Evolutionary conservation across 2,329 filamentous ascomycete species (phyloP).

Genomic region (Nothophaeocryptopus gaeumannii): DNA sequence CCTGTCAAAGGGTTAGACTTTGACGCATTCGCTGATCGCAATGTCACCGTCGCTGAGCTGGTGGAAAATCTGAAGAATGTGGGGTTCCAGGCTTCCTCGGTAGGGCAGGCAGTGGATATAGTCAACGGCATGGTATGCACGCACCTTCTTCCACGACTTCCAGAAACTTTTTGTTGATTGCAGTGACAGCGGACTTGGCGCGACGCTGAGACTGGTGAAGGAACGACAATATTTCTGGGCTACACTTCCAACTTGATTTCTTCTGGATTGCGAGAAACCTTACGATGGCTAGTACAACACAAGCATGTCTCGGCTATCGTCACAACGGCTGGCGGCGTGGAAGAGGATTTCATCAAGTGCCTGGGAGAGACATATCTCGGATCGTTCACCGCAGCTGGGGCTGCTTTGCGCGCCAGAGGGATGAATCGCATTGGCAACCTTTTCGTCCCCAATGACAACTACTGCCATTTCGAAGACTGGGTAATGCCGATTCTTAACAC

Average conservation of each 20-base stretch:
- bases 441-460: constrained; percentile 93
- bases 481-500: constrained; percentile 89
- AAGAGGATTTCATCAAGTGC: constrained; percentile 99
- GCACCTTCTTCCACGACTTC: constrained; percentile 9
- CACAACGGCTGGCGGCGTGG: constrained; percentile 89
- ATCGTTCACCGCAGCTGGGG: constrained; percentile 74
- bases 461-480: constrained; percentile 98
- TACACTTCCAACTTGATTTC: constrained; percentile 98
- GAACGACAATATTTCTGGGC: constrained; percentile 91
- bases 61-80: constrained; percentile 78
- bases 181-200: constrained; percentile 67
- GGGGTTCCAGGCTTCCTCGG: constrained; percentile 78
- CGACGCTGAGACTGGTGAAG: constrained; percentile 72
- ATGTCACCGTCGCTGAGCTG: constrained; percentile 82
- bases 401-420: constrained; percentile 75
- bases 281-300: constrained; percentile 91
- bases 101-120: constrained; percentile 83
- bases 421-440: constrained; percentile 96
- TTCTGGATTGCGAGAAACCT: constrained; percentile 83
- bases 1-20: constrained; percentile 92
- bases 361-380: constrained; percentile 91
- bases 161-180: constrained; percentile 3
- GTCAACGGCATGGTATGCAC: constrained; percentile 86
- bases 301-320: constrained; percentile 90
- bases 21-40: constrained; percentile 69